Base-by-base conservation (phyloP, 1,284 basidiomycete species). In the Laetiporus sulphureus region DNA sequence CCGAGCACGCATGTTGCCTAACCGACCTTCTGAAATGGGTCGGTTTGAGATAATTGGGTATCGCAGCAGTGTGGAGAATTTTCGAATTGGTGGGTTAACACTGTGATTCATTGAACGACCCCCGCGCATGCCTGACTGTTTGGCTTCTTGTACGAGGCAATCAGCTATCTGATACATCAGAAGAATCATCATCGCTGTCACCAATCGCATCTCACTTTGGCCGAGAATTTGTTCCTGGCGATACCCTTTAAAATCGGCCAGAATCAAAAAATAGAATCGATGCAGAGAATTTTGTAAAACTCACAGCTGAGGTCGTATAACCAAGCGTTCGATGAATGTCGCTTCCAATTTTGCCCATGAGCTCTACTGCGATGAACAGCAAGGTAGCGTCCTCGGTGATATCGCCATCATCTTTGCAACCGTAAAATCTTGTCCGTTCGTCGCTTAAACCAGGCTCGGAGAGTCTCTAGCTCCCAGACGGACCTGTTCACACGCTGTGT, bases 301-400 rank as follows among this genome's bases (percentile, higher is more conserved):
- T 7, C 52, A 91, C 90, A 13, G 96, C 95, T 35, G 91, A 94
- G 38, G 91, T 96, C 5, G 92, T 93, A 57, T 99, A 99, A 13
- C 91, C 89, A 18, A 99, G 70, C 53, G 79, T 74, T 21, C 70
- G 66, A 40, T 75, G 70, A 3, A 98, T 81, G 44, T 83, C 80
- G 47, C 69, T 68, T 49, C 88, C 73, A 32, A 85, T 77, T 40
- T 75, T 78, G n/a, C 72, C 67, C 83, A 97, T 95, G 30, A 95
- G 62, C 59, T 92, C 89, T 4, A 92, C 92, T 2, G 83, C 95
- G 35, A 96, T 81, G 1, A 84, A 86, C 29, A 99, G 65, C 2
- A 85, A 79, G 2, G 61, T 61, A 1, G 54, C 43, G 16, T 47
- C 43, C 15, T 71, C 67, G 30, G 66, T 59, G 22, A 67, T 66